These are phyloP conservation scores for Penicillium olsonii DNA, from an alignment of 2,329 filamentous ascomycete genomes.

Conservation along the genomic window DNA sequence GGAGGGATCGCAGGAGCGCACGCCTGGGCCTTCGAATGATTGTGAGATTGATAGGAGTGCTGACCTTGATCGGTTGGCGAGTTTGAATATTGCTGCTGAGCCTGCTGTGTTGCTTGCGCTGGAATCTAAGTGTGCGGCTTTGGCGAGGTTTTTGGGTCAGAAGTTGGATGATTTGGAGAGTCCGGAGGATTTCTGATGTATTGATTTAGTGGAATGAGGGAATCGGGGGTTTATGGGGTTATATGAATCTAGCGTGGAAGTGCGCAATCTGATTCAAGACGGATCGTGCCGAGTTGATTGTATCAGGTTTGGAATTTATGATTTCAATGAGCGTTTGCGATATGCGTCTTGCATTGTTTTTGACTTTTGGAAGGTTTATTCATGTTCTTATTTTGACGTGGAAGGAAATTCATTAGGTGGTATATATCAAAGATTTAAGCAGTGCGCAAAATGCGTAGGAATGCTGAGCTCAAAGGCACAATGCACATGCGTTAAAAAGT, in stretches of 20 bases:
- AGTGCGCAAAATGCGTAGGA: no score
- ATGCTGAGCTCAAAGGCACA: not conserved
- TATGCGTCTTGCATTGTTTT: not conserved
- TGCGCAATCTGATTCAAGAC: no score
- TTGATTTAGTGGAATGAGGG: no score
- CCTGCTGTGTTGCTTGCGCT: conserved; percentile 43
- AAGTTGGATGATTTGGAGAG: conserved; percentile 44
- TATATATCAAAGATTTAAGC: no score
- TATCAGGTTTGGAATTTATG: not conserved
- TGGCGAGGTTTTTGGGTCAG: conserved; percentile 42
- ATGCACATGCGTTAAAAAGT: not conserved
- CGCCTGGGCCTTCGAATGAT: conserved; percentile 19
- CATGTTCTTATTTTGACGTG: not conserved
- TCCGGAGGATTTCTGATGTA: conserved; percentile 45
- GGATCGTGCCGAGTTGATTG: no score
- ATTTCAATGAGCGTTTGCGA: no score
- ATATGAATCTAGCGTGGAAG: no score
- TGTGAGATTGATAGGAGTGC: conserved; percentile 42
- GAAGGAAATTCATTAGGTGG: conserved; percentile 8
- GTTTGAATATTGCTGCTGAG: conserved; percentile 41
- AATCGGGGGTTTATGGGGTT: no score
- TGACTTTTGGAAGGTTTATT: no score
- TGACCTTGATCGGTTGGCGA: conserved; percentile 42
- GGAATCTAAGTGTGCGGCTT: conserved; percentile 45
- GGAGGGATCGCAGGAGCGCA: conserved; percentile 16